Percentiles rank a stretch among this genome's conserved stretches.
Conservation (phyloP, 768 basidiomycete genomes). For the Phlegmacium glaucopus region DNA sequence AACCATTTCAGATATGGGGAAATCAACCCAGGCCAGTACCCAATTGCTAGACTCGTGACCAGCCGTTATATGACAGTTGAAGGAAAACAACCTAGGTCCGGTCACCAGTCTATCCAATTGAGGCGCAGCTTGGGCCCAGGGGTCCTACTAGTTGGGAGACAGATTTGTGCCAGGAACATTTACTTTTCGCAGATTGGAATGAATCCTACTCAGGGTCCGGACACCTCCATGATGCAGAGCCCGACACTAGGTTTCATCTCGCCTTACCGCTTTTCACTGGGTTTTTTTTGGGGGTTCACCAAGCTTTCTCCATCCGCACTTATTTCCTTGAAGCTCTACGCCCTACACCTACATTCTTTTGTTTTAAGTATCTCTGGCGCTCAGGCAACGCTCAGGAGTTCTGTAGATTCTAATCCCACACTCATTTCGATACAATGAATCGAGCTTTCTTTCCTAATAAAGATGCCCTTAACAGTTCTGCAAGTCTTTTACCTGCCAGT, state of each 20-base stretch:
- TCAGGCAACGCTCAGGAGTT: background rate
- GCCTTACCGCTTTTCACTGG: background rate
- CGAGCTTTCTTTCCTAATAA: constrained; percentile 2
- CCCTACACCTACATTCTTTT: background rate
- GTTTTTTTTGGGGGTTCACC: too few species aligned
- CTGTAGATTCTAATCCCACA: background rate
- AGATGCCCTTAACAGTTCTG: constrained; percentile 3
- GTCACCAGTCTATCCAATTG: too few species aligned
- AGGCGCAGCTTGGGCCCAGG: background rate
- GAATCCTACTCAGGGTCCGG: too few species aligned
- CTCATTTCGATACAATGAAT: constrained; percentile 3
- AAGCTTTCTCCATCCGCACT: background rate
- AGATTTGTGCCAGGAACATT: constrained; percentile 5
- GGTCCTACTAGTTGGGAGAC: background rate
- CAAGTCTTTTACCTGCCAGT: constrained; percentile 7
- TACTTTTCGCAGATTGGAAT: too few species aligned
- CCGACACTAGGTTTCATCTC: background rate
- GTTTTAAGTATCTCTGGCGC: constrained; percentile 2
- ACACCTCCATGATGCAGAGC: background rate
- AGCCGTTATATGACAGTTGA: too few species aligned
- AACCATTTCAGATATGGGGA: too few species aligned
- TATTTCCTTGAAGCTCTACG: background rate
- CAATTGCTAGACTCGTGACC: too few species aligned
- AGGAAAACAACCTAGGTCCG: too few species aligned
- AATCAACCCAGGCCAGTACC: too few species aligned